phyloP scores from a whole-genome alignment of 2,329 filamentous ascomycete species.

The Pezicula carpinea region DNA sequence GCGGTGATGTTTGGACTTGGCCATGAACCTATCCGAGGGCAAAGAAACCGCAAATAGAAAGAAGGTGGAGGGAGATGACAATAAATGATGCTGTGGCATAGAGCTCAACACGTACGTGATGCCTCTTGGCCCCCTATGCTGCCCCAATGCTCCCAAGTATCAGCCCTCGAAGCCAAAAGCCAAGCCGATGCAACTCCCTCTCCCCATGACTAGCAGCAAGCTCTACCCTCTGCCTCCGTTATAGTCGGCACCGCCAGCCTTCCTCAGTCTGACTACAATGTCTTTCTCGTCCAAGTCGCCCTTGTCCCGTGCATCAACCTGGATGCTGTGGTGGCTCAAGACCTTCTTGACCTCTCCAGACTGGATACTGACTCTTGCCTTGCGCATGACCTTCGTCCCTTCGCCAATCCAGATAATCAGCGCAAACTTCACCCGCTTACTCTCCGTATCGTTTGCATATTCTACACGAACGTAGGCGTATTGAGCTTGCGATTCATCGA shows the following conservation, averaged over 20 bases:
- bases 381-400: slow-evolving; percentile 62
- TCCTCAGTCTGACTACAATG: slow-evolving; percentile 56
- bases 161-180: not conserved
- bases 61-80: not conserved
- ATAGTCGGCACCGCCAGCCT: slow-evolving; percentile 67
- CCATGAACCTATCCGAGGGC: too few species aligned
- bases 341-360: slow-evolving; percentile 60
- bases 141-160: not conserved
- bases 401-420: slow-evolving; percentile 66
- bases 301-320: slow-evolving; percentile 57
- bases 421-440: slow-evolving; percentile 62
- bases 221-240: slow-evolving; percentile 52
- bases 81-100: not conserved
- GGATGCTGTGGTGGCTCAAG: slow-evolving; percentile 60
- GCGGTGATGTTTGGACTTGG: too few species aligned
- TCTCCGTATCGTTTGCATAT: slow-evolving; percentile 68
- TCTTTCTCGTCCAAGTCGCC: slow-evolving; percentile 57
- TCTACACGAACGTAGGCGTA: slow-evolving; percentile 64
- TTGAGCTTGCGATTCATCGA: slow-evolving; percentile 53
- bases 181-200: not conserved
- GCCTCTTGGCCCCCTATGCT: not conserved
- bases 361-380: slow-evolving; percentile 64
- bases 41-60: too few species aligned
- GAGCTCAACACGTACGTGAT: not conserved
- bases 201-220: not conserved